These are phyloP conservation scores for Naganishia cerealis DNA, from an alignment of 1,284 basidiomycete species.

Conservation along the genomic window DNA sequence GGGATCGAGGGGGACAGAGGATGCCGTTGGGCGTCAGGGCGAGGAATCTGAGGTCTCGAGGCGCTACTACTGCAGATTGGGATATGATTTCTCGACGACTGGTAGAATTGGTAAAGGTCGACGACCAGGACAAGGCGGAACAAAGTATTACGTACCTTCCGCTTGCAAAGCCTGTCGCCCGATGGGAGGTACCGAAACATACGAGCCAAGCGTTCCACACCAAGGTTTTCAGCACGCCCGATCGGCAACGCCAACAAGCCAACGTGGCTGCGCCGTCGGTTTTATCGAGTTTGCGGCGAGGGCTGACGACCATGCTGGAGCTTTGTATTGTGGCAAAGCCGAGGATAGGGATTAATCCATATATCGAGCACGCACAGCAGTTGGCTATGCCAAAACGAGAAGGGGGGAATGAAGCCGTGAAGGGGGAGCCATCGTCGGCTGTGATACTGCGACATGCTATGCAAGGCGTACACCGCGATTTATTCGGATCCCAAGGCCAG, in stretches of 20 bases:
- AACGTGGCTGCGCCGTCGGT: not conserved
- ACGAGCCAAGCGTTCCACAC: not conserved
- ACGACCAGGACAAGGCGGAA: not conserved
- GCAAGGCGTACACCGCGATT: not conserved
- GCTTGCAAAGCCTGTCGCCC: slow-evolving; percentile 2
- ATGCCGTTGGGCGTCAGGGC: not conserved
- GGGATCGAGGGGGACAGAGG: not conserved
- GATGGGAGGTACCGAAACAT: slow-evolving; percentile 1
- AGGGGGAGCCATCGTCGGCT: not conserved
- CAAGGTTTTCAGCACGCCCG: not conserved
- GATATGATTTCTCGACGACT: not conserved
- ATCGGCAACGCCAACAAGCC: not conserved
- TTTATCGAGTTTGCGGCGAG: not conserved
- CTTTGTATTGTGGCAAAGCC: not conserved
- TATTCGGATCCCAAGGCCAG: not conserved
- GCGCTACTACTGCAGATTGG: not conserved
- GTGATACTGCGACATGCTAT: not conserved
- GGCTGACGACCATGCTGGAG: not conserved
- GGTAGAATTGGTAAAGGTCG: not conserved
- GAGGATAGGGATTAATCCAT: not conserved
- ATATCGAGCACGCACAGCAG: not conserved
- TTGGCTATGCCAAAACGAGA: not conserved
- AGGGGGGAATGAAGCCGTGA: not conserved
- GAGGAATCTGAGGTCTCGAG: not conserved
- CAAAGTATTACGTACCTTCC: not conserved